phyloP scores from a whole-genome alignment of 2,329 filamentous ascomycete genomes.

The Cyanodermella asteris region DNA sequence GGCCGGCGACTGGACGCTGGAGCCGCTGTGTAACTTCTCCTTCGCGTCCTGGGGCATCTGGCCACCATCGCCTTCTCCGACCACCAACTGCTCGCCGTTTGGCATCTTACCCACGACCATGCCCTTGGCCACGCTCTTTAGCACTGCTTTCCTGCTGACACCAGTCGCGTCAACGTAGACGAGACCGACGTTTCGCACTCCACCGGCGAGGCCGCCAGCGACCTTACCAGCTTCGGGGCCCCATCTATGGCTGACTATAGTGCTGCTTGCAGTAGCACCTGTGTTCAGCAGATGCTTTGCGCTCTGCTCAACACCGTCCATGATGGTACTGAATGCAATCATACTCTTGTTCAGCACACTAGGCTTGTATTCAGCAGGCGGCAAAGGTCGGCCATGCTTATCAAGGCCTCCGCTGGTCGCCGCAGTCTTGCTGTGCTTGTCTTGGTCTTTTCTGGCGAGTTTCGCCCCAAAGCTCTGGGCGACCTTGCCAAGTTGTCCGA shows the following conservation, averaged over 20 bases:
- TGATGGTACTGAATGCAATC: slow-evolving; percentile 88
- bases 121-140: slow-evolving; percentile 89
- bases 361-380: slow-evolving; percentile 59
- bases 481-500: slow-evolving; percentile 60
- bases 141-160: slow-evolving; percentile 67
- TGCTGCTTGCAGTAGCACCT: slow-evolving; percentile 56
- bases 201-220: slow-evolving; percentile 53
- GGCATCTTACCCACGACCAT: slow-evolving; percentile 47
- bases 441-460: slow-evolving; percentile 40
- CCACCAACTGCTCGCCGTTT: slow-evolving; percentile 25
- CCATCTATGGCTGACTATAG: slow-evolving; percentile 75
- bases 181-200: slow-evolving; percentile 85
- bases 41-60: slow-evolving; percentile 11
- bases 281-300: slow-evolving; percentile 56
- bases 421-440: slow-evolving; percentile 27
- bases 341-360: slow-evolving; percentile 85
- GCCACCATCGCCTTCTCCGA: slow-evolving; percentile 24
- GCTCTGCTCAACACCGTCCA: slow-evolving; percentile 79
- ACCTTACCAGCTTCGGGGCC: slow-evolving; percentile 66
- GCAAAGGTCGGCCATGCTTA: slow-evolving; percentile 42
- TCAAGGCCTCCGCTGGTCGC: slow-evolving; percentile 39
- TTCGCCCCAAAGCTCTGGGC: slow-evolving; percentile 78
- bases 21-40: slow-evolving; percentile 1
- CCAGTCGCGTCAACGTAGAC: slow-evolving; percentile 95
- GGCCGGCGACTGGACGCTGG: too few relatives aligned